These are phyloP conservation scores for Backusella psychrophila DNA, from an alignment of 192 early-diverging fungal genomes.

Conservation along the genomic window DNA sequence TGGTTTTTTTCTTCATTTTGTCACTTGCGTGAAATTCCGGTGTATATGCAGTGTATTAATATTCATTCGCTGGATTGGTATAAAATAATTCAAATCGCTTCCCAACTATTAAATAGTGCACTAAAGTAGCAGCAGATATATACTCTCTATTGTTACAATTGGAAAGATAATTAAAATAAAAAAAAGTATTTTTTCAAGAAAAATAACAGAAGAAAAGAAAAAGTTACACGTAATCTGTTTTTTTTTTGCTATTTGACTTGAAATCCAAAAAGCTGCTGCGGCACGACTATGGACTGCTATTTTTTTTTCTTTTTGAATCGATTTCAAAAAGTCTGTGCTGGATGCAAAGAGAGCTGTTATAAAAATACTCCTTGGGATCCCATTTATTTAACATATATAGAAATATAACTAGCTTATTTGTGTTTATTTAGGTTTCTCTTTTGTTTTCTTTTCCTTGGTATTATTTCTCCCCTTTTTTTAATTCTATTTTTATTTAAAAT, in stretches of 20 bases:
- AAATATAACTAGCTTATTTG: not conserved
- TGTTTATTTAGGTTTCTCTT: not conserved
- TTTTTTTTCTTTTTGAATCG: not conserved
- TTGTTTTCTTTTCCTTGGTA: not conserved
- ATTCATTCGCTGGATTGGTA: not conserved
- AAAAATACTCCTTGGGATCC: not conserved
- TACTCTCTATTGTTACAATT: not conserved
- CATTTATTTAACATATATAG: not conserved
- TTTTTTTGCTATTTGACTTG: slow-evolving; percentile 1
- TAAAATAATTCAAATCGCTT: not conserved
- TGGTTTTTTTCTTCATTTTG: not conserved
- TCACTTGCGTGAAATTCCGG: not conserved
- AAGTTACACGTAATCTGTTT: not conserved
- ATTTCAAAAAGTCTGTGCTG: slow-evolving; percentile 5
- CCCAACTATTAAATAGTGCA: not conserved
- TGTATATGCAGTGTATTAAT: not conserved
- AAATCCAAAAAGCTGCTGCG: not conserved
- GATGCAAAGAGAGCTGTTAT: not conserved
- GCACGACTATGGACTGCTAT: not conserved
- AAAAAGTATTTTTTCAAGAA: not conserved
- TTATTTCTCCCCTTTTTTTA: not conserved
- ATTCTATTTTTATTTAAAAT: not conserved
- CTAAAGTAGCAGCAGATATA: not conserved
- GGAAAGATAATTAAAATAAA: not conserved
- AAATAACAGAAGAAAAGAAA: not conserved